These are phyloP conservation scores for Trichoderma reesei DNA, from an alignment of 495 filamentous ascomycete species.

Conservation along the genomic window DNA sequence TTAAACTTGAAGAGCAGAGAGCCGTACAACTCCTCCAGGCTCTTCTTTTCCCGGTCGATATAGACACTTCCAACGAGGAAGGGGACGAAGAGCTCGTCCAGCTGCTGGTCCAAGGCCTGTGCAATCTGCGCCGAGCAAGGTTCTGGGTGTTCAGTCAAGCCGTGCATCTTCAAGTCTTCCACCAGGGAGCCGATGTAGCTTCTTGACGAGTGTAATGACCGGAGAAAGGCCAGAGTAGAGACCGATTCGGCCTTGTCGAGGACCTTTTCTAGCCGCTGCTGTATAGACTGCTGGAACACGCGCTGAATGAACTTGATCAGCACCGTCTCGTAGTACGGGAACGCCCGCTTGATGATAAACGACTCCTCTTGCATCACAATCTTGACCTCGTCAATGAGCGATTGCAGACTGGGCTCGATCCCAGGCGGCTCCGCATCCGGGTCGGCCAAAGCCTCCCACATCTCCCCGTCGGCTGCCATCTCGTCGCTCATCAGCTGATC, in stretches of 20 bases:
- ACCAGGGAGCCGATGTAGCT: slow-evolving; percentile 75
- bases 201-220: slow-evolving; percentile 81
- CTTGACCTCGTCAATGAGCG: slow-evolving; percentile 83
- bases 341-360: slow-evolving; percentile 87
- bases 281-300: slow-evolving; percentile 95
- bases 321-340: slow-evolving; percentile 93
- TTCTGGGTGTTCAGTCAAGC: slow-evolving; percentile 90
- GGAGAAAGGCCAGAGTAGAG: slow-evolving; percentile 84
- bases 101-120: slow-evolving; percentile 81
- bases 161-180: slow-evolving; percentile 89
- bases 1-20: slow-evolving; percentile 93
- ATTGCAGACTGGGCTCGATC: slow-evolving; percentile 85
- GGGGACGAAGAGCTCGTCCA: slow-evolving; percentile 93
- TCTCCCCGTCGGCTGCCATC: slow-evolving; percentile 68
- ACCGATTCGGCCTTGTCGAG: slow-evolving; percentile 85
- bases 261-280: slow-evolving; percentile 92
- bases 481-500: slow-evolving; percentile 87
- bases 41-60: slow-evolving; percentile 86
- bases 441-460: slow-evolving; percentile 85
- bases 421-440: slow-evolving; percentile 85
- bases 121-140: slow-evolving; percentile 79
- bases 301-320: slow-evolving; percentile 84
- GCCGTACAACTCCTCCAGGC: slow-evolving; percentile 83
- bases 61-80: slow-evolving; percentile 92
- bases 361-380: slow-evolving; percentile 96